These are phyloP conservation scores for Ormosia emarginata DNA, from an alignment of 306 rosid genomes.

Conservation along the genomic window DNA sequence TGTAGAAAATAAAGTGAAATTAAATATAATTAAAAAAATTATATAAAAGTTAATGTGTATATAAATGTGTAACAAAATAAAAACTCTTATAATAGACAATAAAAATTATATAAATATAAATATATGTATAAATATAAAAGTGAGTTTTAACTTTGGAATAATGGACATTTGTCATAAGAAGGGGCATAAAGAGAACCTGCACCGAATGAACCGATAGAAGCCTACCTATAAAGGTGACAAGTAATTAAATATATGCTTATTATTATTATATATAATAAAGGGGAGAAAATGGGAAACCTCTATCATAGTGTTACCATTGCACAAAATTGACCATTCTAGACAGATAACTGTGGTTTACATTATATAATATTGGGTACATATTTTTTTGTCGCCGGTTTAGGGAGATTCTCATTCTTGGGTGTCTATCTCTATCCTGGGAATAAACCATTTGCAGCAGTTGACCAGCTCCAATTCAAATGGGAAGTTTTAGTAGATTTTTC, in stretches of 20 bases:
- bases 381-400: background rate
- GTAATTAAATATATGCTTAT: background rate
- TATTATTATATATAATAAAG: background rate
- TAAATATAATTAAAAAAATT: too few species aligned
- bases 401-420: constrained; percentile 10
- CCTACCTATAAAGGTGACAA: constrained; percentile 19
- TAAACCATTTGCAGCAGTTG: constrained; percentile 24
- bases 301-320: background rate
- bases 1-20: too few species aligned
- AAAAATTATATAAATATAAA: too few species aligned
- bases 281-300: constrained; percentile 5
- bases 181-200: constrained; percentile 18
- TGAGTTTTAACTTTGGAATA: constrained; percentile 12
- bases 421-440: constrained; percentile 27
- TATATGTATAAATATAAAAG: too few species aligned
- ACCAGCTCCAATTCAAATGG: constrained; percentile 27
- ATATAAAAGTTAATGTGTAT: too few species aligned
- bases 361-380: background rate
- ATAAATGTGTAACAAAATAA: too few species aligned
- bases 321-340: constrained; percentile 5
- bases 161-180: constrained; percentile 5
- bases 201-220: constrained; percentile 25
- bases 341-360: background rate
- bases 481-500: constrained; percentile 6
- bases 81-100: too few species aligned